These are phyloP conservation scores for Pyrus bretschneideri DNA, from an alignment of 306 rosid genomes.

Conservation along the genomic window DNA sequence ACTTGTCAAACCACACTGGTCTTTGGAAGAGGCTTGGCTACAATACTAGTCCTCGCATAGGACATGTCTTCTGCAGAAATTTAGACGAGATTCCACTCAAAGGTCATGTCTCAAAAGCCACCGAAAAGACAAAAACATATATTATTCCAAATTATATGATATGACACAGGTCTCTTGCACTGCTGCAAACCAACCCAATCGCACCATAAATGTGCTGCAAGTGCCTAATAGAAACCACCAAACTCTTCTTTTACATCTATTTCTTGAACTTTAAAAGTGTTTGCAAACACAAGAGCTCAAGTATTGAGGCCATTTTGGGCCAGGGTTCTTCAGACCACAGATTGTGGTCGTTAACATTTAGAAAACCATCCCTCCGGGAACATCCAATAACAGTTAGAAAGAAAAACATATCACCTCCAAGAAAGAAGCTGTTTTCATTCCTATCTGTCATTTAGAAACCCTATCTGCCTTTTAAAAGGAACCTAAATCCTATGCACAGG, in stretches of 20 bases:
- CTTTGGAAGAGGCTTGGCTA: background rate
- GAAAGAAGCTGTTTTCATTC: background rate
- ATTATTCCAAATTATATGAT: background rate
- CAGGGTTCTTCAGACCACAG: background rate
- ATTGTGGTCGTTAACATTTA: background rate
- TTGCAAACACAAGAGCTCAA: background rate
- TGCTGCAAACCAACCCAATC: background rate
- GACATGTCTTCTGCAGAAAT: background rate
- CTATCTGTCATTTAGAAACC: background rate
- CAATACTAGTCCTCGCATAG: background rate
- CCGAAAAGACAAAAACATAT: background rate
- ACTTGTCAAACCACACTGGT: background rate
- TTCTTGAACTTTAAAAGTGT: background rate
- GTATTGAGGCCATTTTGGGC: background rate
- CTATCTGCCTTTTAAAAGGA: background rate
- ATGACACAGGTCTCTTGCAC: background rate
- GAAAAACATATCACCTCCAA: background rate
- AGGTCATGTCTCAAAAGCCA: background rate
- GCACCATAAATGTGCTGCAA: background rate
- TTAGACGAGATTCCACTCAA: background rate
- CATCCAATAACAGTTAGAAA: background rate
- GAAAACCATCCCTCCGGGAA: background rate
- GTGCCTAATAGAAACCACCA: background rate
- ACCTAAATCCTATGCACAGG: background rate
- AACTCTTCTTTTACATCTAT: background rate